Evolutionary conservation across 352 stramenopile species (phyloP).

Genomic region (Phytopythium litorale): DNA sequence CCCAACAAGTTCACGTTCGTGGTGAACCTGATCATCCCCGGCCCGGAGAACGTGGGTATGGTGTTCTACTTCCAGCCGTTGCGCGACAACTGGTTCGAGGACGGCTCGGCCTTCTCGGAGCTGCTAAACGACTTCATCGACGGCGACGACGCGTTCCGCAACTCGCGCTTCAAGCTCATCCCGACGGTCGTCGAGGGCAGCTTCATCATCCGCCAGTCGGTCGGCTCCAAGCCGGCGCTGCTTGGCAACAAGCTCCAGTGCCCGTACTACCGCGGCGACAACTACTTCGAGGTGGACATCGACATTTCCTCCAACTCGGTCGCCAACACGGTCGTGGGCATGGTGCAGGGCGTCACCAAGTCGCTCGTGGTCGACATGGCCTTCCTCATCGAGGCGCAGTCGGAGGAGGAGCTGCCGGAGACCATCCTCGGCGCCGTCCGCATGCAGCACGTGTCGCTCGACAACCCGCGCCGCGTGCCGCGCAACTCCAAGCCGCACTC

Average conservation of each 20-base stretch:
- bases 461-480: slow-evolving; percentile 64
- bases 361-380: slow-evolving; percentile 88
- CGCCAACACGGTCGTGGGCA: slow-evolving; percentile 84
- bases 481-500: slow-evolving; percentile 10
- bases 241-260: slow-evolving; percentile 97
- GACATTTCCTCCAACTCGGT: slow-evolving; percentile 94
- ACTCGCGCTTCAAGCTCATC: slow-evolving; percentile 98
- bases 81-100: slow-evolving; percentile 81
- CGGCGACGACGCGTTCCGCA: slow-evolving; percentile 93
- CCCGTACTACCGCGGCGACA: slow-evolving; percentile 78
- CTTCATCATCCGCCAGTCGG: slow-evolving; percentile 95
- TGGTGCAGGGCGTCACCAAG: slow-evolving; percentile 89
- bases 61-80: slow-evolving; percentile 86
- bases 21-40: slow-evolving; percentile 88
- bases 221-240: slow-evolving; percentile 94
- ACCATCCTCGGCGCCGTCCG: slow-evolving; percentile 76
- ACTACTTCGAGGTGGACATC: slow-evolving; percentile 96
- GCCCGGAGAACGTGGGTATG: slow-evolving; percentile 72
- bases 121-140: slow-evolving; percentile 91
- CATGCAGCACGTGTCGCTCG: slow-evolving; percentile 79
- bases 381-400: slow-evolving; percentile 83
- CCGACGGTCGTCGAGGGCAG: slow-evolving; percentile 95
- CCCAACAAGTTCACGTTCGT: slow-evolving; percentile 83
- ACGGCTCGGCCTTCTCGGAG: slow-evolving; percentile 85
- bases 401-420: slow-evolving; percentile 85